These are phyloP conservation scores for Polytolypa hystricis DNA, from an alignment of 2,329 filamentous ascomycete species.

Conservation along the genomic window DNA sequence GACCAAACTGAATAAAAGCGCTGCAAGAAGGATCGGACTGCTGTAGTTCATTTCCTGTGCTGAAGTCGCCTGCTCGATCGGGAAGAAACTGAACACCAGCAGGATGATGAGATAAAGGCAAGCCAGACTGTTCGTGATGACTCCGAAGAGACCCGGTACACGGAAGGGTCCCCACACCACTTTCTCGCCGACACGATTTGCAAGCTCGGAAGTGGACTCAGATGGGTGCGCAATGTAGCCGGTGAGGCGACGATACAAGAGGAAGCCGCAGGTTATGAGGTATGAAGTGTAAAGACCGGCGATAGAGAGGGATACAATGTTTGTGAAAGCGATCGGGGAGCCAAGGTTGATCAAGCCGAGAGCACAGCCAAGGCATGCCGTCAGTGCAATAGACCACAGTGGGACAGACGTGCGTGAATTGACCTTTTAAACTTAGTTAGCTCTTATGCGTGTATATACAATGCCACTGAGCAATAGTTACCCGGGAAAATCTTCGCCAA, in stretches of 20 bases:
- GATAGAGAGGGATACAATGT: slow-evolving; percentile 42
- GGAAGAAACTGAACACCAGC: slow-evolving; percentile 26
- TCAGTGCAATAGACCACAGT: slow-evolving; percentile 27
- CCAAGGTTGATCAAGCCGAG: slow-evolving; percentile 41
- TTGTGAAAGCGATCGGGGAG: slow-evolving; percentile 42
- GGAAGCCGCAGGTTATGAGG: slow-evolving; percentile 36
- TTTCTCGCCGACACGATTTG: slow-evolving; percentile 10
- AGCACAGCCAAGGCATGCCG: slow-evolving; percentile 24
- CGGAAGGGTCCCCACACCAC: slow-evolving; percentile 19
- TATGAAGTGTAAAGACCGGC: slow-evolving; percentile 43
- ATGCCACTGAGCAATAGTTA: slow-evolving; percentile 7
- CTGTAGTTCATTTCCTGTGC: slow-evolving; percentile 30
- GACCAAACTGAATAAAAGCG: slow-evolving; percentile 28
- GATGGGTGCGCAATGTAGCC: slow-evolving; percentile 14
- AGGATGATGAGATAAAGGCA: slow-evolving; percentile 22
- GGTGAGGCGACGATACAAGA: slow-evolving; percentile 32
- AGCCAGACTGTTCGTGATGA: slow-evolving; percentile 25
- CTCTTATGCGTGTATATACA: slow-evolving; percentile 1
- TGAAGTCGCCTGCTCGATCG: slow-evolving; percentile 21
- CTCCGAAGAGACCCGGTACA: slow-evolving; percentile 18
- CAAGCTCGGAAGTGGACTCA: slow-evolving; percentile 10
- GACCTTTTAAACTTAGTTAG: slow-evolving; percentile 18
- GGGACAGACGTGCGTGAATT: slow-evolving; percentile 31
- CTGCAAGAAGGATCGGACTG: slow-evolving; percentile 31
- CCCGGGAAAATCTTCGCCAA: slow-evolving; percentile 20